These are phyloP conservation scores for Coniosporium tulheliwenetii DNA, from an alignment of 2,329 filamentous ascomycete species.

Conservation along the genomic window DNA sequence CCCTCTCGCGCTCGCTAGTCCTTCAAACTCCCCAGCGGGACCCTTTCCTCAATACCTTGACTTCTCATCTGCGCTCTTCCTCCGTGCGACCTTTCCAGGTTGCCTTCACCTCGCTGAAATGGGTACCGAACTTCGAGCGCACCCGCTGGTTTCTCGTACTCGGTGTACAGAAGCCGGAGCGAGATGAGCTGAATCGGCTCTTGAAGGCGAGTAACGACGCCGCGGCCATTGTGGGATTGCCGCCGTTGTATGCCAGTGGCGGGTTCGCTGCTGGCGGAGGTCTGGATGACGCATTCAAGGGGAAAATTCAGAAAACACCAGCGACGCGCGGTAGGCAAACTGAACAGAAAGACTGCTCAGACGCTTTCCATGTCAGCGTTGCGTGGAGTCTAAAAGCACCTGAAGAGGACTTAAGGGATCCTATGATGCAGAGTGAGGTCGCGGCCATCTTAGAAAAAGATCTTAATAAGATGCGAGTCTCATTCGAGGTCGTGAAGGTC, in stretches of 20 bases:
- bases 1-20: slow-evolving; percentile 67
- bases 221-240: slow-evolving; percentile 46
- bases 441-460: too few relatives aligned
- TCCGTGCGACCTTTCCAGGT: slow-evolving; percentile 36
- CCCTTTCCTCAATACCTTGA: slow-evolving; percentile 44
- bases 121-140: slow-evolving; percentile 50
- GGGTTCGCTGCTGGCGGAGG: slow-evolving; percentile 3
- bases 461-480: too few relatives aligned
- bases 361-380: slow-evolving; percentile 74
- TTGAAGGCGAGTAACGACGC: slow-evolving; percentile 51
- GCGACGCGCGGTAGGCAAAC: background rate
- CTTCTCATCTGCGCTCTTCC: slow-evolving; percentile 22
- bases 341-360: slow-evolving; percentile 24
- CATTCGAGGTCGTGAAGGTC: too few relatives aligned
- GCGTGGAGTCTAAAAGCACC: slow-evolving; percentile 47
- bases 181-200: slow-evolving; percentile 31
- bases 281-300: background rate
- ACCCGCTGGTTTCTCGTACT: slow-evolving; percentile 77
- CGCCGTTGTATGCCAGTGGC: slow-evolving; percentile 46
- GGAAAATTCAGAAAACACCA: slow-evolving; percentile 1
- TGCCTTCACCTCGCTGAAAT: slow-evolving; percentile 34
- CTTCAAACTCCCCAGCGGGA: slow-evolving; percentile 60
- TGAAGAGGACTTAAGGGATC: too few relatives aligned
- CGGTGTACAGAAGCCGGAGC: slow-evolving; percentile 28
- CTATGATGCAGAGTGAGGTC: too few relatives aligned